Conservation (phyloP, 192 early-diverging fungal genomes). For the Coemansia sp. region DNA sequence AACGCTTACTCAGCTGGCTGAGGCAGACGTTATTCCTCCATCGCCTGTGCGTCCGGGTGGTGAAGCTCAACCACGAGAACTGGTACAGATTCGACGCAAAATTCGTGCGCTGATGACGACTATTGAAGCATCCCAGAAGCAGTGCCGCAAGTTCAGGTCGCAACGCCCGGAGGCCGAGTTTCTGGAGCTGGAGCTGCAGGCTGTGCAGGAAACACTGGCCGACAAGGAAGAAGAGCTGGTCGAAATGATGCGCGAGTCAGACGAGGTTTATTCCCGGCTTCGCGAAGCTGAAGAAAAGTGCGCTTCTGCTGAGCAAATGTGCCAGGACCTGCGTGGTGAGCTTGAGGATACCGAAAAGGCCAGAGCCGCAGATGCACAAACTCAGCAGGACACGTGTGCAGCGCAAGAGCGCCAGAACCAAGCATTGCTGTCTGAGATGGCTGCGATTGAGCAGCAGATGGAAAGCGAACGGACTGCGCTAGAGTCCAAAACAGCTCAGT, state of each 20-base stretch:
- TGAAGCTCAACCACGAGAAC: slow-evolving; percentile 21
- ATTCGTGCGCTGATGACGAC: slow-evolving; percentile 44
- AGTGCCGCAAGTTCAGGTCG: slow-evolving; percentile 43
- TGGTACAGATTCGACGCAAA: slow-evolving; percentile 46
- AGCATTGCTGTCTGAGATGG: neutral
- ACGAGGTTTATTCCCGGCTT: slow-evolving; percentile 17
- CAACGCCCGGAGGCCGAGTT: slow-evolving; percentile 53
- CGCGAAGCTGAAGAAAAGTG: slow-evolving; percentile 11
- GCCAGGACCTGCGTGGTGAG: slow-evolving; percentile 11
- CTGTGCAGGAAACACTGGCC: slow-evolving; percentile 32
- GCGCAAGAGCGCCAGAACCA: slow-evolving; percentile 17
- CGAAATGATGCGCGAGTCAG: slow-evolving; percentile 29
- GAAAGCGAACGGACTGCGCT: slow-evolving; percentile 3
- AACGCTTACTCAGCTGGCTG: slow-evolving; percentile 37
- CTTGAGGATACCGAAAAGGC: neutral
- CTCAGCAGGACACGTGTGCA: neutral
- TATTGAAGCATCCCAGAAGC: slow-evolving; percentile 35
- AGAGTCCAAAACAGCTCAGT: neutral
- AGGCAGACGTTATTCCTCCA: slow-evolving; percentile 29
- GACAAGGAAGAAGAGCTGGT: slow-evolving; percentile 44
- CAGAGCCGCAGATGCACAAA: neutral
- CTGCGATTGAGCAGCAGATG: neutral
- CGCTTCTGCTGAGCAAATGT: neutral
- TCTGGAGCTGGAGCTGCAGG: slow-evolving; percentile 51
- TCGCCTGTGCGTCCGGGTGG: slow-evolving; percentile 26